A percentile compares a stretch with the other conserved stretches of the same genome.
phyloP scores from a whole-genome alignment of 257 asterid genomes.

The Linaria vulgaris region DNA sequence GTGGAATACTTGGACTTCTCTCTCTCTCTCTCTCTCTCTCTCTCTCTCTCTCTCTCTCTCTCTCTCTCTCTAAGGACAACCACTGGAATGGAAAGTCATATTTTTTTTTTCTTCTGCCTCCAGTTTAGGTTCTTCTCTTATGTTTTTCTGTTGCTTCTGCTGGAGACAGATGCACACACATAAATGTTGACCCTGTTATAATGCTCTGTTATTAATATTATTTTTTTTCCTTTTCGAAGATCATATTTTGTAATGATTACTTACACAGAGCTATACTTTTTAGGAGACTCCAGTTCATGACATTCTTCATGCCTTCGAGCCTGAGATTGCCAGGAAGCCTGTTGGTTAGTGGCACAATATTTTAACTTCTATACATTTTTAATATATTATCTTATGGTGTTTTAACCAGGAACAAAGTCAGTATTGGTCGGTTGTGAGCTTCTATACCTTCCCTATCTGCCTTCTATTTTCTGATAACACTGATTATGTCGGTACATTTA shows the following conservation, averaged over 20 bases:
- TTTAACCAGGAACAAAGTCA: neutral
- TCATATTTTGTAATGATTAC: conserved; percentile 19
- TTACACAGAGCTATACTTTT: conserved; percentile 21
- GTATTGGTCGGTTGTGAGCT: no score
- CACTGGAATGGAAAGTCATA: neutral
- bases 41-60: no score
- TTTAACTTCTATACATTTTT: neutral
- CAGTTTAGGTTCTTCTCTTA: neutral
- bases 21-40: no score
- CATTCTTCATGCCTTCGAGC: conserved; percentile 72
- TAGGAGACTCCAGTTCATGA: conserved; percentile 45
- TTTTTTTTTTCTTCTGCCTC: neutral
- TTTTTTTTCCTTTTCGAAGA: conserved; percentile 17
- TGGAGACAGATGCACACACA: neutral
- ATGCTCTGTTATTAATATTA: conserved; percentile 17
- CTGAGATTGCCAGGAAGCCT: conserved; percentile 48
- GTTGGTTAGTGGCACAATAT: conserved; percentile 45
- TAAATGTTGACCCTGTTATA: neutral
- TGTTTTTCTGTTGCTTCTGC: conserved; percentile 16
- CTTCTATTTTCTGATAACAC: no score
- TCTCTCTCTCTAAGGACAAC: neutral
- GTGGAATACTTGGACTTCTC: no score
- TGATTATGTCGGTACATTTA: no score
- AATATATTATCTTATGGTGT: neutral
- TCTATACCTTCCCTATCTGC: no score